Evolutionary conservation across 2,329 filamentous ascomycete species (phyloP), one percentile per base, ranked within the genome.

Genomic region (Stachybotrys echinatus): DNA sequence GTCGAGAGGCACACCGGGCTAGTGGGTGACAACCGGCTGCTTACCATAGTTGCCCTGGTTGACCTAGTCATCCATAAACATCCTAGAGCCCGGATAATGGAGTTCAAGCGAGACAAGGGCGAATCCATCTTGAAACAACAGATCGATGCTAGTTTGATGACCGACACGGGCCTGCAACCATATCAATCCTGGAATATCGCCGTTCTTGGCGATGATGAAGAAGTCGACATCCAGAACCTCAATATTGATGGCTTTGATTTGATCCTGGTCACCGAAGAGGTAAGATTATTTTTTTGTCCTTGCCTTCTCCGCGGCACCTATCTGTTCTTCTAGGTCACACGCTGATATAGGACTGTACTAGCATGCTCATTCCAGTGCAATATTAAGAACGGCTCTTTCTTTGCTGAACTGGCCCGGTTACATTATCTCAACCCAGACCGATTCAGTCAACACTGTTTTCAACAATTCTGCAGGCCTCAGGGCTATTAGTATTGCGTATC

Each of bases 61-160:
- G 42, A 49, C 6, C 42, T 52, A 10, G 23, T 49, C 6, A 34
- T 27, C 19, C 44, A 52, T 40, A 50, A 50, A 22, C 47, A 48
- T n/a, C 50, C 52, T 8, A 27, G 34, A 17, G 31, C 31, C 31
- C 31, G 31, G 31, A 17, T 37, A 37, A 37, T 37, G 31, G 31
- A 37, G 17, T 10, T 37, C 31, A 37, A 10, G 31, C 10, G 17
- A 37, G 31, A 17, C 10, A 37, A 37, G 8, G 31, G 31, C 8
- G 31, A 17, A 37, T 37, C 31, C 8, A 37, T 8, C 17, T 17
- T 37, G 31, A 8, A 37, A 37, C 31, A 37, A 17, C 31, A 37
- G 31, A 37, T 37, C 31, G 31, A 37, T 37, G 17, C 8, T 17
- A 10, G 31, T 17, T 17, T 37, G 8, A 8, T 37, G 17, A 37